phyloP scores from a whole-genome alignment of 2,329 filamentous ascomycete species.

The Zymoseptoria tritici region DNA sequence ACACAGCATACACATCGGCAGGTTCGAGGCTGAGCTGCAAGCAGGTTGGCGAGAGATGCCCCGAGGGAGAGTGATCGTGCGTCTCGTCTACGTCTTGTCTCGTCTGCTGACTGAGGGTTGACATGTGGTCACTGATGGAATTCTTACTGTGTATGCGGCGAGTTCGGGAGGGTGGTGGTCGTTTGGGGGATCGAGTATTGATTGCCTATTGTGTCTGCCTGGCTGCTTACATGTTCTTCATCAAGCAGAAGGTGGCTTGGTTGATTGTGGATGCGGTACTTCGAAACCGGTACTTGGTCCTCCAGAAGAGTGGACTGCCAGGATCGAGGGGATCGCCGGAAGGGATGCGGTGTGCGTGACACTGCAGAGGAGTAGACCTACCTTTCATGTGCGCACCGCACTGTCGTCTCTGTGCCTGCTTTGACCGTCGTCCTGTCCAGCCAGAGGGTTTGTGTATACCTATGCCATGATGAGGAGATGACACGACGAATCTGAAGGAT shows the following conservation, averaged over 20 bases:
- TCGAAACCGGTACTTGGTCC: background rate
- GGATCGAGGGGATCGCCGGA: background rate
- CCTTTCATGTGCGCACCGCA: background rate
- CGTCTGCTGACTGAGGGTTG: background rate
- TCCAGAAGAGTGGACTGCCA: background rate
- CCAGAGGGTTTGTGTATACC: background rate
- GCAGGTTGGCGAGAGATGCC: background rate
- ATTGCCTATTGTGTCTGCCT: background rate
- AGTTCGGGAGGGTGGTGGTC: background rate
- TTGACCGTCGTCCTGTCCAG: background rate
- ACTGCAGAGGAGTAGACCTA: background rate
- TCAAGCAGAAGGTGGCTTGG: background rate
- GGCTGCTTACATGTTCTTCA: background rate
- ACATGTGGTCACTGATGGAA: background rate
- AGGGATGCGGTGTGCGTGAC: background rate
- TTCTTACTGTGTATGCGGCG: background rate
- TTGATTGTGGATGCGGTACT: background rate
- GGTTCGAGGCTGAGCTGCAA: background rate
- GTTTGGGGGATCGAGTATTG: background rate
- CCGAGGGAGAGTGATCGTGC: background rate
- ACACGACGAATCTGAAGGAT: background rate
- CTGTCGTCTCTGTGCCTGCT: background rate
- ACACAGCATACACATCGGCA: background rate
- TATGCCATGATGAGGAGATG: background rate
- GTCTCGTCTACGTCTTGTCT: background rate